A percentile compares a stretch with the other conserved stretches of the same genome.
Evolutionary conservation across 2,329 filamentous ascomycete genomes (phyloP).

Genomic region (Hymenoscyphus fructigenus): DNA sequence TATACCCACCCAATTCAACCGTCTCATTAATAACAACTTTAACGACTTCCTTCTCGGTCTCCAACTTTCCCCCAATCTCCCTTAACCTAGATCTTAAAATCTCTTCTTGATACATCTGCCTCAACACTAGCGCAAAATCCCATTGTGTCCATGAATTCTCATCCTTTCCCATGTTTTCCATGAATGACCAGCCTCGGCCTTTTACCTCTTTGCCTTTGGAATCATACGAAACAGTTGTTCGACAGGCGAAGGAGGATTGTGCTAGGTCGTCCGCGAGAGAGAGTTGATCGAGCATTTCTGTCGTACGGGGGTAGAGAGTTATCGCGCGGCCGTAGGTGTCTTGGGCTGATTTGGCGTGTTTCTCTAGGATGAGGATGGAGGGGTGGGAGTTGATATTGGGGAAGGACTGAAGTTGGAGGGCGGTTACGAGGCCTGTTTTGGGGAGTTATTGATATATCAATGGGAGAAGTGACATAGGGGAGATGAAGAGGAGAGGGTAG

Average conservation of each 20-base stretch:
- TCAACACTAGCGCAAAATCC: conserved; percentile 52
- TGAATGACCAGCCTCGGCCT: conserved; percentile 51
- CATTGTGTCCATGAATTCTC: conserved; percentile 41
- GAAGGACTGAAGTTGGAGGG: conserved; percentile 46
- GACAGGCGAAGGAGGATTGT: conserved; percentile 53
- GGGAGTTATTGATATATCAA: too few species aligned
- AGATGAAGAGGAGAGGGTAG: too few species aligned
- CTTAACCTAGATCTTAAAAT: conserved; percentile 47
- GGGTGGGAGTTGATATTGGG: conserved; percentile 30
- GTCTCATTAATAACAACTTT: conserved; percentile 24
- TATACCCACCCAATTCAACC: conserved; percentile 24
- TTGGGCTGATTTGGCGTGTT: conserved; percentile 47
- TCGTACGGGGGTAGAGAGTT: conserved; percentile 51
- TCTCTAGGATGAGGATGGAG: conserved; percentile 47
- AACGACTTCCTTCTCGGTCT: conserved; percentile 25
- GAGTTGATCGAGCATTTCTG: conserved; percentile 53
- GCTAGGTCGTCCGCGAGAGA: conserved; percentile 47
- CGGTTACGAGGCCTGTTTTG: conserved; percentile 43
- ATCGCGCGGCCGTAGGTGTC: conserved; percentile 54
- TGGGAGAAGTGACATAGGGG: conserved; percentile 18
- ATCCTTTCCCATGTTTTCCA: conserved; percentile 50
- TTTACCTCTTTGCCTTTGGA: conserved; percentile 44
- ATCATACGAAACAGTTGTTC: conserved; percentile 50
- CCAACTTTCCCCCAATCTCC: conserved; percentile 27
- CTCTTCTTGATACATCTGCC: conserved; percentile 56